Base-by-base conservation (phyloP, 2,329 filamentous ascomycete genomes). In the Neonectria punicea region DNA sequence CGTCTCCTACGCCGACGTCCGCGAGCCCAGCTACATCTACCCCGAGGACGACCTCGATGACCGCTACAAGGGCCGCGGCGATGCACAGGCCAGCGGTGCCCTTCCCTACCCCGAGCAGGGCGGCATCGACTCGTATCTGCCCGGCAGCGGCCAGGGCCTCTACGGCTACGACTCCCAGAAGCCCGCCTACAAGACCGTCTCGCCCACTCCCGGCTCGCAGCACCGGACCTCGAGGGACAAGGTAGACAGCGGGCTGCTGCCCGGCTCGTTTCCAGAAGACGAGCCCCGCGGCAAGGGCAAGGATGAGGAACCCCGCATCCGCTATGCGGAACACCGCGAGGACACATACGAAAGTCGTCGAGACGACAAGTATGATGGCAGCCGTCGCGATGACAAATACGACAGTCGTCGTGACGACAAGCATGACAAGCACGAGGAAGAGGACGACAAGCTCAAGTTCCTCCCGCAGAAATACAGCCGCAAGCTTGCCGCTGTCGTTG, bases 401-500 rank as follows among this genome's bases (percentile, higher is more conserved):
- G 68, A 64, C 32, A 43, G 53, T 47, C 67, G 65, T 53, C 69
- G 70, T 25, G 61, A 70, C 32, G 44, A 54, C n/a, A 32, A 25
- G 34, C 2, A 49, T 13, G 39, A 49, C 28, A 60, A 58, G 7
- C 63, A 55, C 11, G 69, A 63, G 54, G 65, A 72, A 47, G 76
- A 76, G 18, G 78, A 81, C 10, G 77, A 82, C 55, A 80, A 76
- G 69, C 73, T 85, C 51, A 80, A 81, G 61, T 84, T 80, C 68
- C 74, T 86, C 41, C 84, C 84, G 1, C 79, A 81, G 66, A 86
- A 85, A 70, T 86, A 86, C 67, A 80, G 79, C 70, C 77, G 78
- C 57, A 75, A 78, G 61, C 77, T 79, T 65, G 70, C 69, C 13
- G 70, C 74, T 49, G 72, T 66, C 3, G 58, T 67, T 41, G 61